Evolutionary conservation across 2,329 filamentous ascomycete genomes (phyloP).

Genomic region (Aspergillus nomiae): DNA sequence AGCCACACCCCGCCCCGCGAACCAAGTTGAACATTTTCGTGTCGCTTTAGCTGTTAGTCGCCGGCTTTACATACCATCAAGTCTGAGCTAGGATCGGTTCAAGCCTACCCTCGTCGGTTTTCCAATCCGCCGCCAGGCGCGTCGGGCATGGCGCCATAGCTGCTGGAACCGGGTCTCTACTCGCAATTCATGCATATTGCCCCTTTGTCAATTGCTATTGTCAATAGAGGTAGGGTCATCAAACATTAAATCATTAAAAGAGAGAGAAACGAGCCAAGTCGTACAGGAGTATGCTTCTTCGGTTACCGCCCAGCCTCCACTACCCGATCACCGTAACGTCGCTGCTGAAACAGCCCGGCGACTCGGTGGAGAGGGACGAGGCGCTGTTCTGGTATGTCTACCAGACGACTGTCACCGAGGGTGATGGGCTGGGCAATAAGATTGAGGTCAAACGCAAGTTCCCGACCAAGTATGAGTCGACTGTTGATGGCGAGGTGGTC

Average conservation of each 20-base stretch:
- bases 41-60: not conserved
- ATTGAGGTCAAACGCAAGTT: constrained; percentile 69
- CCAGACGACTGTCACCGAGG: constrained; percentile 69
- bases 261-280: constrained; percentile 4
- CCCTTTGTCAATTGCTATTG: not conserved
- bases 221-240: constrained; percentile 2
- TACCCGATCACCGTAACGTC: constrained; percentile 94
- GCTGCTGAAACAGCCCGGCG: constrained; percentile 74
- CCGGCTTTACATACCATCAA: not conserved
- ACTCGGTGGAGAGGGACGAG: constrained; percentile 74
- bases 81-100: not conserved
- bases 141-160: constrained; percentile 24
- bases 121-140: constrained; percentile 7
- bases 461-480: constrained; percentile 78
- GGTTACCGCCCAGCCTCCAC: constrained; percentile 62
- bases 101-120: constrained; percentile 3
- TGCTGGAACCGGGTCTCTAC: constrained; percentile 8
- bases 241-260: not conserved
- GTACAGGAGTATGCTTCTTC: constrained; percentile 46
- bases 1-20: not conserved
- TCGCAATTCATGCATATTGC: constrained; percentile 5
- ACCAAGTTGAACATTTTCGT: not conserved
- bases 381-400: constrained; percentile 86
- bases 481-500: constrained; percentile 75
- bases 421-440: constrained; percentile 73